Evolutionary conservation across 768 basidiomycete species (phyloP).

Genomic region (Pseudohyphozyma bogoriensis): DNA sequence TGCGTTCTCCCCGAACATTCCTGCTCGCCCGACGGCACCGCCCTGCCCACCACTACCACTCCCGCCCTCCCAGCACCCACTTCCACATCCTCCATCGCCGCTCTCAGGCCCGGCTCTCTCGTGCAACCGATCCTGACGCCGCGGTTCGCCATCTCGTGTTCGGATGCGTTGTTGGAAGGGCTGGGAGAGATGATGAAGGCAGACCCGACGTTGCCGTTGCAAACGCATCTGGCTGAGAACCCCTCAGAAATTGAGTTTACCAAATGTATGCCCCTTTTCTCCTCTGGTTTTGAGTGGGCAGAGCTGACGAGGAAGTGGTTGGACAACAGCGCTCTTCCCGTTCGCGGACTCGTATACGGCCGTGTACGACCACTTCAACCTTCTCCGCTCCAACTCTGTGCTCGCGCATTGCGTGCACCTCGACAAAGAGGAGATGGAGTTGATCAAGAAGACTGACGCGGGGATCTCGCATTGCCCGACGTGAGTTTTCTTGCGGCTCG

Average conservation of each 20-base stretch:
- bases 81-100: background rate
- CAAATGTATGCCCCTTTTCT: slow-evolving; percentile 30
- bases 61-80: background rate
- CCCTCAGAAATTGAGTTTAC: slow-evolving; percentile 58
- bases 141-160: slow-evolving; percentile 89
- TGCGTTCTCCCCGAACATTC: slow-evolving; percentile 18
- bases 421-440: slow-evolving; percentile 56
- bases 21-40: background rate
- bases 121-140: slow-evolving; percentile 88
- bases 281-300: background rate
- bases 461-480: slow-evolving; percentile 90
- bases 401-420: slow-evolving; percentile 82
- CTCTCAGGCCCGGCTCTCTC: slow-evolving; percentile 39
- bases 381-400: slow-evolving; percentile 69
- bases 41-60: slow-evolving; percentile 30
- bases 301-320: background rate
- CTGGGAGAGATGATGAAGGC: slow-evolving; percentile 54
- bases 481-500: slow-evolving; percentile 39
- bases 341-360: slow-evolving; percentile 56
- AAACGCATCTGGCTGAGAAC: slow-evolving; percentile 91
- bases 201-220: slow-evolving; percentile 60
- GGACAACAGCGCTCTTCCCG: slow-evolving; percentile 51
- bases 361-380: slow-evolving; percentile 67
- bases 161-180: slow-evolving; percentile 52
- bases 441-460: slow-evolving; percentile 55